Percentiles rank a stretch among this genome's conserved stretches.
Conservation (phyloP, 1,284 basidiomycete genomes). For the Cryptococcus maquisensis region DNA sequence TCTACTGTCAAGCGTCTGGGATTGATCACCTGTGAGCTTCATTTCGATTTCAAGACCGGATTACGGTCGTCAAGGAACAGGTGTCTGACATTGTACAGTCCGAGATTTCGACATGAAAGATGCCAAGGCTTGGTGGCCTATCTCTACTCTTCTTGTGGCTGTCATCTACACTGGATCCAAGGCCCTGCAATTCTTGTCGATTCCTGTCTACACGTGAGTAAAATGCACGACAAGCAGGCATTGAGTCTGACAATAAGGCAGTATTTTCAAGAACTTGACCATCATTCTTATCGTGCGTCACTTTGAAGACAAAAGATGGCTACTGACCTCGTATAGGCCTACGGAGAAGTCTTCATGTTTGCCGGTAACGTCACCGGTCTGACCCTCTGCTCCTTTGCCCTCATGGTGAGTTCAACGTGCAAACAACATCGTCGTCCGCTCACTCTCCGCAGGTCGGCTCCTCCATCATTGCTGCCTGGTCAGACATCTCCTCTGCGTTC, state of each 20-base stretch:
- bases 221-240: not conserved
- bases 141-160: slow-evolving; percentile 83
- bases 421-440: not conserved
- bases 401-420: slow-evolving; percentile 67
- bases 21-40: slow-evolving; percentile 64
- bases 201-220: slow-evolving; percentile 76
- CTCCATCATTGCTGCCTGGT: slow-evolving; percentile 92
- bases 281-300: slow-evolving; percentile 80
- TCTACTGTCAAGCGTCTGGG: slow-evolving; percentile 66
- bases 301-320: too few species aligned
- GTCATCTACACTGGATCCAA: slow-evolving; percentile 99
- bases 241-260: slow-evolving; percentile 7
- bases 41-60: not conserved
- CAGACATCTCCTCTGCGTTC: slow-evolving; percentile 63
- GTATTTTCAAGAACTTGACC: slow-evolving; percentile 97
- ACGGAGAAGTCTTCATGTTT: slow-evolving; percentile 91
- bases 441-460: slow-evolving; percentile 66
- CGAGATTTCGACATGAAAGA: slow-evolving; percentile 78
- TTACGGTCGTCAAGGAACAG: not conserved
- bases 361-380: slow-evolving; percentile 81
- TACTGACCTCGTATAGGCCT: slow-evolving; percentile 11
- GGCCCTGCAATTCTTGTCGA: slow-evolving; percentile 91
- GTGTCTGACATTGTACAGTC: slow-evolving; percentile 46
- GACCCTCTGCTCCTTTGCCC: slow-evolving; percentile 80
- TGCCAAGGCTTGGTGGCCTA: slow-evolving; percentile 89